These are phyloP conservation scores for Geosmithia putterillii DNA, from an alignment of 2,329 filamentous ascomycete species.

Conservation along the genomic window DNA sequence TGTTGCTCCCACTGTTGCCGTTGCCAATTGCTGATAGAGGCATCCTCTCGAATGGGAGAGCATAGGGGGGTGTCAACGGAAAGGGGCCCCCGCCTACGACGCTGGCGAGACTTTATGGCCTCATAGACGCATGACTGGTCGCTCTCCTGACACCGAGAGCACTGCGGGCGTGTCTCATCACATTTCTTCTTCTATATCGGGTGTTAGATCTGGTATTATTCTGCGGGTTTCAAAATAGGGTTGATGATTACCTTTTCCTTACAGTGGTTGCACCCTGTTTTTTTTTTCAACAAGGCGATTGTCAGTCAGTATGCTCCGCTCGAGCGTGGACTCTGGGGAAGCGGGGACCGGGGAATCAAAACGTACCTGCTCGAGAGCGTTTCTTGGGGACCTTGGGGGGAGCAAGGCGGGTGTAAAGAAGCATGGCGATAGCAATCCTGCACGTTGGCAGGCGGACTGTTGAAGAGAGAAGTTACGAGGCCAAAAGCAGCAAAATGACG, in stretches of 20 bases:
- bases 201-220: not conserved
- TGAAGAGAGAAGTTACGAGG: not conserved
- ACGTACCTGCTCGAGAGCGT: slow-evolving; percentile 46
- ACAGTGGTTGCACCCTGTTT: slow-evolving; percentile 36
- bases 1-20: slow-evolving; percentile 2
- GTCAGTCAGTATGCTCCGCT: not conserved
- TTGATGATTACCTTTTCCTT: slow-evolving; percentile 37
- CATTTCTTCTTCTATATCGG: slow-evolving; percentile 43
- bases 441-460: not conserved
- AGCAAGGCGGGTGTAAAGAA: slow-evolving; percentile 45
- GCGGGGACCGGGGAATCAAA: not conserved
- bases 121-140: slow-evolving; percentile 37
- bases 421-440: slow-evolving; percentile 22
- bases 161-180: slow-evolving; percentile 37
- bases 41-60: not conserved
- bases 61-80: slow-evolving; percentile 6
- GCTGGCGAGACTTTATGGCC: slow-evolving; percentile 26
- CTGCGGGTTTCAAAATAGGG: not conserved
- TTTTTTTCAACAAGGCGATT: not conserved
- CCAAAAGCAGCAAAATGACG: not conserved
- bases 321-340: slow-evolving; percentile 3
- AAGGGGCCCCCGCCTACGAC: slow-evolving; percentile 17
- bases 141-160: slow-evolving; percentile 36
- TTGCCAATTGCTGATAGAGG: slow-evolving; percentile 3
- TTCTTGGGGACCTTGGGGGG: slow-evolving; percentile 46